Conservation (phyloP, 805 yeast genomes). For the Myxozyma lipomycoides region DNA sequence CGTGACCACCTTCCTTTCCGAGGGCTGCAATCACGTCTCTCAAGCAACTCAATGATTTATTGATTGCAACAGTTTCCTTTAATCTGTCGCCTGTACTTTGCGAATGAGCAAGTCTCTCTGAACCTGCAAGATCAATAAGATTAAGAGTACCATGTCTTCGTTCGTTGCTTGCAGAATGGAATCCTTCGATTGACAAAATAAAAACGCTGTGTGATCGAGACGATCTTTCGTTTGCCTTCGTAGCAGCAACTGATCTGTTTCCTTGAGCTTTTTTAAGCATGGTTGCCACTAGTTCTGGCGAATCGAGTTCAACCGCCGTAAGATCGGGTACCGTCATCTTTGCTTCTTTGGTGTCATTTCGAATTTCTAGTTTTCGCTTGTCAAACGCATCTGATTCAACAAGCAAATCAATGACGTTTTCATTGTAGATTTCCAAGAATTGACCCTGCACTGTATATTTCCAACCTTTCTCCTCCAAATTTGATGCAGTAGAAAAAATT, state of each 20-base stretch:
- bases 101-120: slow-evolving; percentile 74
- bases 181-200: slow-evolving; percentile 57
- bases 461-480: slow-evolving; percentile 58
- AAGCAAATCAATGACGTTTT: slow-evolving; percentile 67
- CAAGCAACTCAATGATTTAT: slow-evolving; percentile 77
- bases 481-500: slow-evolving; percentile 56
- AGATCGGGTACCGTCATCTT: slow-evolving; percentile 62
- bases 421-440: slow-evolving; percentile 87
- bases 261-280: slow-evolving; percentile 53
- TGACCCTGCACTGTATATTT: slow-evolving; percentile 60
- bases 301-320: slow-evolving; percentile 45
- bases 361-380: slow-evolving; percentile 55
- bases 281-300: slow-evolving; percentile 47
- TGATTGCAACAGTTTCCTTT: slow-evolving; percentile 83
- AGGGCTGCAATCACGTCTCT: slow-evolving; percentile 85
- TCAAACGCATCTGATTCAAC: slow-evolving; percentile 31
- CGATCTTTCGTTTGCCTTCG: slow-evolving; percentile 75
- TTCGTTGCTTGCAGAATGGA: slow-evolving; percentile 48
- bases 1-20: slow-evolving; percentile 46
- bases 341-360: slow-evolving; percentile 56
- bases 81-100: slow-evolving; percentile 76
- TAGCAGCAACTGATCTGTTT: slow-evolving; percentile 74
- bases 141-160: slow-evolving; percentile 60
- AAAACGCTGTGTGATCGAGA: slow-evolving; percentile 90
- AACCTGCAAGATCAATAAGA: slow-evolving; percentile 89